Base-by-base conservation (phyloP, 2,329 filamentous ascomycete species). In the Phyllosticta citrichinensis region DNA sequence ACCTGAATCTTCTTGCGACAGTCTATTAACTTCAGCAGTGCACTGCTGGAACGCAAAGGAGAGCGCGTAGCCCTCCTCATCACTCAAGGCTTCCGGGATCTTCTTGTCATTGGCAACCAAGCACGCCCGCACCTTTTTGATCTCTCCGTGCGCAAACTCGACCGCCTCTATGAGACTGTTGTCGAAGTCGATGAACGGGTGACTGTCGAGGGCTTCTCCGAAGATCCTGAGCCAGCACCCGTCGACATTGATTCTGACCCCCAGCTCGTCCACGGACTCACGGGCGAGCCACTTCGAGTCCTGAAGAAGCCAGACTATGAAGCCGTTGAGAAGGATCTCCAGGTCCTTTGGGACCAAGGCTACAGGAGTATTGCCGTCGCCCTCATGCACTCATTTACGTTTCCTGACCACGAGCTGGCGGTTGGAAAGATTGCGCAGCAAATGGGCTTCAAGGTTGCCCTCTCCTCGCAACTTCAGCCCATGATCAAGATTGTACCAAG, bases 11-110 rank as follows among this genome's bases (percentile, higher is more conserved):
- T 20, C 19, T 19, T 22, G n/a, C 30, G 30, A 14, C 24, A 12
- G 3, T n/a, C 27, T 22, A 47, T 53, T 19, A 66, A 67, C 12
- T 62, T 66, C 1, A 63, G 3, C 30, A 69, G 68, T 52, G 67
- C 67, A 2, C 55, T 69, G 22, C 35, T 69, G 2, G 67, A 68
- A 54, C 52, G 67, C 12, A 63, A 63, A n/a, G 61, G 58, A 2
- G 63, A 62, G 10, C 58, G 58, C 35, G 62, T 56, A 22, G 66
- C 66, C 5, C 60, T 69, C 9, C 50, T 68, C 17, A 64, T 69
- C 11, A 68, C 66, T 8, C 65, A 64, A 53, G 67, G 67, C 2
- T 96, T 96, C 78, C 86, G 85, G 66, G 91, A 97, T 64, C 67
- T 62, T 4, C 59, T 61, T n/a, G 56, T 62, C 11, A 69, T 69